Evolutionary conservation across 2,329 filamentous ascomycete genomes (phyloP).

Genomic region (Diplocarpon mali): DNA sequence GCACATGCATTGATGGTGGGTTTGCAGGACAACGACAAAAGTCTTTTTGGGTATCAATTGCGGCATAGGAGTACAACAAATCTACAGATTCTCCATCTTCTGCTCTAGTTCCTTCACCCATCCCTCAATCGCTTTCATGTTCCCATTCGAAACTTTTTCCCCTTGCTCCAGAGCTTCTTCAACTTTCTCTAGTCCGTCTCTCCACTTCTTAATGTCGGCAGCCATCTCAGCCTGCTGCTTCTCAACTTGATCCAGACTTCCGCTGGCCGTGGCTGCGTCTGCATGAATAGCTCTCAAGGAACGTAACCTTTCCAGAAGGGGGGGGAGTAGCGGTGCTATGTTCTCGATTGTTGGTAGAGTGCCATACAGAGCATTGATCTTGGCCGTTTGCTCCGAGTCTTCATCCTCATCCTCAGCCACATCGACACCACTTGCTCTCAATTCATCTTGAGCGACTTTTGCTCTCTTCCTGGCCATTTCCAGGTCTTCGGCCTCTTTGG

Average conservation of each 20-base stretch:
- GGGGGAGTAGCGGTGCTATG: slow-evolving; percentile 72
- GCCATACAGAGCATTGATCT: slow-evolving; percentile 85
- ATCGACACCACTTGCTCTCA: slow-evolving; percentile 32
- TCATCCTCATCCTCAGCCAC: slow-evolving; percentile 35
- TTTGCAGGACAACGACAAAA: too few species aligned
- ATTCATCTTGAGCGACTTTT: slow-evolving; percentile 48
- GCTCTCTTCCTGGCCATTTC: slow-evolving; percentile 54
- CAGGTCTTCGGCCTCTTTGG: slow-evolving; percentile 61
- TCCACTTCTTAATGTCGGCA: slow-evolving; percentile 76
- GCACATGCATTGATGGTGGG: too few species aligned
- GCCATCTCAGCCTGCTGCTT: slow-evolving; percentile 72
- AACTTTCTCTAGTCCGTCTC: slow-evolving; percentile 66
- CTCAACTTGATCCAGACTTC: slow-evolving; percentile 68
- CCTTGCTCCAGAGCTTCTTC: slow-evolving; percentile 64
- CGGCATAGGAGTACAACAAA: background rate
- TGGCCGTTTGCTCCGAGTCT: slow-evolving; percentile 63
- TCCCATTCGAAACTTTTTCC: slow-evolving; percentile 59
- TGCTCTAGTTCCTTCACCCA: slow-evolving; percentile 84
- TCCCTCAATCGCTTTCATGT: slow-evolving; percentile 73
- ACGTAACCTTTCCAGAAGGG: slow-evolving; percentile 73
- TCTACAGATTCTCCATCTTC: slow-evolving; percentile 47
- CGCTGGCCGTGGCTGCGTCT: slow-evolving; percentile 71
- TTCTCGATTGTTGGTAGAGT: slow-evolving; percentile 81
- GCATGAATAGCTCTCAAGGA: slow-evolving; percentile 78
- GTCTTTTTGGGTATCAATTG: background rate